Conservation (phyloP, 73 alveolate species). For the Tetrahymena borealis region DNA sequence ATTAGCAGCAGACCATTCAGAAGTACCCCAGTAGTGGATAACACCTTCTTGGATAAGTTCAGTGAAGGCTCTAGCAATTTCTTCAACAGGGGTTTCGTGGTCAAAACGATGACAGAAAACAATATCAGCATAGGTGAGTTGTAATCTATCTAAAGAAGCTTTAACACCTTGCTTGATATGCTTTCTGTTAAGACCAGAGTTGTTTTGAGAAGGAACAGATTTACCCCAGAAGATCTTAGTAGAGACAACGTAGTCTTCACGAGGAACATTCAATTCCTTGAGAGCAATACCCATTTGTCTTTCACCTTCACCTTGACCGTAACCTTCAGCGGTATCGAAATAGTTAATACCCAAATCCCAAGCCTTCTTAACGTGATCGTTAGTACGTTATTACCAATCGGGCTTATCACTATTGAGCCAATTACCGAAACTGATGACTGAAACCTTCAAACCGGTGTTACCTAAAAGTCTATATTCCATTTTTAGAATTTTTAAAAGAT, state of each 20-base stretch:
- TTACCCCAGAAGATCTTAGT: conserved; percentile 79
- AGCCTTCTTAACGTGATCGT: conserved; percentile 45
- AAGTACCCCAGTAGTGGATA: conserved; percentile 98
- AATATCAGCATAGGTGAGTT: conserved; percentile 79
- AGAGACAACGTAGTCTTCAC: conserved; percentile 73
- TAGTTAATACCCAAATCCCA: conserved; percentile 86
- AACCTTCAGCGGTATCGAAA: conserved; percentile 91
- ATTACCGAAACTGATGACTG: conserved; percentile 78
- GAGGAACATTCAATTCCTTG: conserved; percentile 32
- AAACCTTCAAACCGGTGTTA: conserved; percentile 82
- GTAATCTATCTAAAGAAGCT: conserved; percentile 68
- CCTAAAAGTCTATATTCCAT: conserved; percentile 92
- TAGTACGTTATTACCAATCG: conserved; percentile 17
- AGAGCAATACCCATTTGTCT: conserved; percentile 45
- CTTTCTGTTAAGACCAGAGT: conserved; percentile 68
- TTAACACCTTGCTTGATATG: conserved; percentile 78
- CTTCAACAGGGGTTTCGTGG: conserved; percentile 82
- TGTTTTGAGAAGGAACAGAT: conserved; percentile 22
- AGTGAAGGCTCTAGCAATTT: conserved; percentile 81
- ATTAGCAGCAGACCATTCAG: conserved; percentile 86
- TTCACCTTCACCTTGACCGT: conserved; percentile 86
- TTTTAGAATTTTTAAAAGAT: not conserved
- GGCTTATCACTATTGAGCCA: conserved; percentile 62
- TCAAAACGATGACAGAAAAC: conserved; percentile 87
- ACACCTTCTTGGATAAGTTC: conserved; percentile 76